phyloP scores from a whole-genome alignment of 169 alveolate species.

The Theileria equi region DNA sequence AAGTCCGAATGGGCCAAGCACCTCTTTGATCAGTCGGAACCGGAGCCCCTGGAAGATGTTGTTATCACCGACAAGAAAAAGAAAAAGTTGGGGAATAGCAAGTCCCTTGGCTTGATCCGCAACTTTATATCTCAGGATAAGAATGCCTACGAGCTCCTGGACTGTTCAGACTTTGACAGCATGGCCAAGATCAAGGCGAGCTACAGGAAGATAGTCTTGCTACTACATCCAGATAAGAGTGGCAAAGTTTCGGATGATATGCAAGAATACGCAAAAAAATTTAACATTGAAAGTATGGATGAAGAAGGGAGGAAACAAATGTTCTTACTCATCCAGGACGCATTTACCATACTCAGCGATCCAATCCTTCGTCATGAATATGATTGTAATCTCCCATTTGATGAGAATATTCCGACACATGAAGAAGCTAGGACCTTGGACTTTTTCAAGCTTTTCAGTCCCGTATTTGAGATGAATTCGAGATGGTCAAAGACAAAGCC shows the following conservation, averaged over 20 bases:
- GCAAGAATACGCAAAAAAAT: conserved; percentile 61
- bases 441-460: conserved; percentile 75
- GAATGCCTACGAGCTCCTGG: conserved; percentile 67
- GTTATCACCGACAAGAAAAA: conserved; percentile 8
- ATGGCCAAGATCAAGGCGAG: conserved; percentile 59
- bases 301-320: conserved; percentile 64
- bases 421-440: conserved; percentile 68
- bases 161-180: conserved; percentile 71
- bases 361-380: conserved; percentile 81
- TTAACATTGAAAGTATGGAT: conserved; percentile 50
- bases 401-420: conserved; percentile 86
- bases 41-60: conserved; percentile 13
- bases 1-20: conserved; percentile 41
- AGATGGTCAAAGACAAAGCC: conserved; percentile 89
- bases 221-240: conserved; percentile 76
- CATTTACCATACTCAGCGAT: conserved; percentile 86
- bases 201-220: conserved; percentile 67
- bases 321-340: conserved; percentile 88
- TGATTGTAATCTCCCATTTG: conserved; percentile 90
- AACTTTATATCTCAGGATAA: conserved; percentile 65
- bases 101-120: conserved; percentile 61
- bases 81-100: conserved; percentile 12
- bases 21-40: neutral
- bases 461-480: conserved; percentile 70
- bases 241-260: conserved; percentile 53